Evolutionary conservation across 441 rosid genomes (phyloP).

Genomic region (Rhodomyrtus psidioides): DNA sequence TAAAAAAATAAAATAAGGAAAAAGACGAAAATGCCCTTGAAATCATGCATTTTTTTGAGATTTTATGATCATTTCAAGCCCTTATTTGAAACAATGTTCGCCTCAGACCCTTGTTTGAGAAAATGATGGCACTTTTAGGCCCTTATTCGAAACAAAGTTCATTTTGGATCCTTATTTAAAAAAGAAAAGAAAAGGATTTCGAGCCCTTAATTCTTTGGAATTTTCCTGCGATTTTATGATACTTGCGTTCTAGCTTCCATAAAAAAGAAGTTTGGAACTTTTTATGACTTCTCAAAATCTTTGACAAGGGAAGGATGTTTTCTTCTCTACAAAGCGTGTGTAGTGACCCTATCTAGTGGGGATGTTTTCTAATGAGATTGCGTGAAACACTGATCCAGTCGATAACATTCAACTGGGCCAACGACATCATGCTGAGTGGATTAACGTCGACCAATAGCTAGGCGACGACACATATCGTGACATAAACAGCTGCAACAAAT

Average conservation of each 20-base stretch:
- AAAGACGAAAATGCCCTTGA: too few species aligned
- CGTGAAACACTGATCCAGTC: not conserved
- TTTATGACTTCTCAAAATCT: not conserved
- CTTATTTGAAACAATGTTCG: too few species aligned
- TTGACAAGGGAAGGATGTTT: not conserved
- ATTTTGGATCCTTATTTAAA: too few species aligned
- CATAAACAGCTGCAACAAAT: slow-evolving; percentile 7
- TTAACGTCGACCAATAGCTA: slow-evolving; percentile 4
- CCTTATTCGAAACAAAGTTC: too few species aligned
- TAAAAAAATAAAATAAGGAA: too few species aligned
- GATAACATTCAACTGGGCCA: slow-evolving; percentile 8
- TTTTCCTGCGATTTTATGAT: too few species aligned
- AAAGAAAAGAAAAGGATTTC: too few species aligned
- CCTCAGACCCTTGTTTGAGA: too few species aligned
- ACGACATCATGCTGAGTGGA: not conserved
- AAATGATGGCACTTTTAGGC: too few species aligned
- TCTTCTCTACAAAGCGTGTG: not conserved
- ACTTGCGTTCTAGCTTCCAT: not conserved
- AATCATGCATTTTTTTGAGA: too few species aligned
- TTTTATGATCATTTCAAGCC: too few species aligned
- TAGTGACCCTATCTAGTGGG: not conserved
- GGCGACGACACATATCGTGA: not conserved
- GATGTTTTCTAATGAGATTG: not conserved
- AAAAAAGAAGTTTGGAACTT: not conserved
- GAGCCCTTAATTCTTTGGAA: too few species aligned